Conservation (phyloP, 805 yeast genomes). For the Candida gorgasii region DNA sequence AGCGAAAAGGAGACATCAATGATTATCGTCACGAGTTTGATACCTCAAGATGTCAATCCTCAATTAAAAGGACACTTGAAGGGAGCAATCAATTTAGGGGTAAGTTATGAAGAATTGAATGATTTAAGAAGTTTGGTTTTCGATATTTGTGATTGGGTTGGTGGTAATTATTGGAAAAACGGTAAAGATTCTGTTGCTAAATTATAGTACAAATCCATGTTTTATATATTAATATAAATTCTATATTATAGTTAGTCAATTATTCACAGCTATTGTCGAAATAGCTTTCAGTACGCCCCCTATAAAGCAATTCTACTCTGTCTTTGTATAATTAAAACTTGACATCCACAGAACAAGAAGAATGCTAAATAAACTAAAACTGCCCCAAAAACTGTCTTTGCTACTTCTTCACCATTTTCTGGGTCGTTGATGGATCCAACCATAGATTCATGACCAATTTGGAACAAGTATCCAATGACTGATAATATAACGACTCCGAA, state of each 20-base stretch:
- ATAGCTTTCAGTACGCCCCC: not conserved
- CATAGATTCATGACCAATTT: constrained; percentile 82
- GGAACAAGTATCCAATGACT: constrained; percentile 80
- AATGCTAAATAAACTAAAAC: constrained; percentile 78
- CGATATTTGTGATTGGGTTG: constrained; percentile 72
- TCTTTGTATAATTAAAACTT: constrained; percentile 63
- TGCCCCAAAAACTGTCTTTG: constrained; percentile 86
- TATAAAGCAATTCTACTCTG: constrained; percentile 59
- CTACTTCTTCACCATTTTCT: constrained; percentile 90
- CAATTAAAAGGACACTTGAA: constrained; percentile 87
- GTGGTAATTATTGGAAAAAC: constrained; percentile 44
- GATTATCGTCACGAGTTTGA: constrained; percentile 73
- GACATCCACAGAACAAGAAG: constrained; percentile 89
- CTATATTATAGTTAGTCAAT: not conserved
- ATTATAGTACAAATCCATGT: constrained; percentile 30
- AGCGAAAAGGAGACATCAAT: constrained; percentile 70
- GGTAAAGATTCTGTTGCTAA: constrained; percentile 62
- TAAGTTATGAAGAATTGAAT: constrained; percentile 59
- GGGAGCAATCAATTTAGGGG: constrained; percentile 84
- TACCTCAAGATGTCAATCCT: constrained; percentile 93
- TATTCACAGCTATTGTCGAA: not conserved
- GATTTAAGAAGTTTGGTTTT: constrained; percentile 64
- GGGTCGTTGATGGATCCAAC: constrained; percentile 92
- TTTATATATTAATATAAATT: constrained; percentile 5
- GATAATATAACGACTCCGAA: constrained; percentile 88